phyloP scores from a whole-genome alignment of 495 filamentous ascomycete species.

The Podospora anserina region DNA sequence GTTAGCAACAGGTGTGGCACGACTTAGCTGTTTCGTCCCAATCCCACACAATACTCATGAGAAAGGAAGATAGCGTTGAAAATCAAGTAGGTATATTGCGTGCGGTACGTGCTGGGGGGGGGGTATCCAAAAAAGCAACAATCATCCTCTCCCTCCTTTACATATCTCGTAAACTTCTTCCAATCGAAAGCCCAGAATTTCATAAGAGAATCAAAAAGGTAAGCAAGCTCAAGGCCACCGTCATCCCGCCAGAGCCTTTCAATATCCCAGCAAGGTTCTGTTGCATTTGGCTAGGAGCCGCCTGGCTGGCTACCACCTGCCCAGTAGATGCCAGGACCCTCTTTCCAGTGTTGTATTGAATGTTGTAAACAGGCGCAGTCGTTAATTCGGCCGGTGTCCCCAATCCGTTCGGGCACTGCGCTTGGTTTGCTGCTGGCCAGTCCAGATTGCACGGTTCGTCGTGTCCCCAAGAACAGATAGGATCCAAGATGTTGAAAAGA shows the following conservation, averaged over 20 bases:
- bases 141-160: neutral
- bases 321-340: slow-evolving; percentile 39
- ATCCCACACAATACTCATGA: neutral
- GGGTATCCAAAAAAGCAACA: neutral
- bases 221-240: neutral
- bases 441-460: slow-evolving; percentile 46
- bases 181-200: neutral
- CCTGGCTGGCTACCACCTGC: slow-evolving; percentile 28
- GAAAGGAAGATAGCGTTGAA: neutral
- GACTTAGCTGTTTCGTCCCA: no score
- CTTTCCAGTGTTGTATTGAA: slow-evolving; percentile 43
- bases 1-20: no score
- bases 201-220: neutral
- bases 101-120: neutral
- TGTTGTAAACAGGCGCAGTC: slow-evolving; percentile 44
- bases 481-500: slow-evolving; percentile 46
- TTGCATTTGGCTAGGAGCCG: neutral
- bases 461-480: slow-evolving; percentile 43
- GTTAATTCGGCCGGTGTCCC: slow-evolving; percentile 37
- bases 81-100: neutral
- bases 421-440: slow-evolving; percentile 47
- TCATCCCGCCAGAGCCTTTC: slow-evolving; percentile 14
- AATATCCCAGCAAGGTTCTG: slow-evolving; percentile 10
- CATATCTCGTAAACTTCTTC: neutral
- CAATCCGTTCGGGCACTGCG: slow-evolving; percentile 37